phyloP scores from a whole-genome alignment of 805 yeast genomes.

The Pichia membranifaciens region DNA sequence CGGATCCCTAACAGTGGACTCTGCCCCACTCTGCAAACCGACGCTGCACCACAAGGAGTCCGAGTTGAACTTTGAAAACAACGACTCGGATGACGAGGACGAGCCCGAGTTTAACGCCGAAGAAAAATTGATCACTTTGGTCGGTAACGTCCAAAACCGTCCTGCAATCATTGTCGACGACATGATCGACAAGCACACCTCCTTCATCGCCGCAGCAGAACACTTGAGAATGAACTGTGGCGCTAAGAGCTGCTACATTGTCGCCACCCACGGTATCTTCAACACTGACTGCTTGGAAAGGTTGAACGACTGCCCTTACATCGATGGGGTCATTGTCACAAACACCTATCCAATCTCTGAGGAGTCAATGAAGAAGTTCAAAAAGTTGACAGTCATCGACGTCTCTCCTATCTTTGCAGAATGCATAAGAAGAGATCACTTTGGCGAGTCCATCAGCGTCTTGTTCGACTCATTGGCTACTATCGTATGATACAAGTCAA shows the following conservation, averaged over 20 bases:
- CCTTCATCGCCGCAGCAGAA: constrained; percentile 97
- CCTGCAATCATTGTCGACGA: constrained; percentile 94
- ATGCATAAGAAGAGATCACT: constrained; percentile 97
- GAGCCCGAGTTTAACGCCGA: constrained; percentile 53
- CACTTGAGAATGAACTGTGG: constrained; percentile 95
- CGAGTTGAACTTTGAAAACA: constrained; percentile 51
- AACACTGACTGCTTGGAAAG: constrained; percentile 80
- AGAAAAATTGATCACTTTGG: constrained; percentile 91
- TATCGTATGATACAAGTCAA: constrained; percentile 28
- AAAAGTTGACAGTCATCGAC: constrained; percentile 81
- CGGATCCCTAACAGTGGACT: constrained; percentile 5
- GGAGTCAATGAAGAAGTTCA: constrained; percentile 48
- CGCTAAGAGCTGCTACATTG: constrained; percentile 80
- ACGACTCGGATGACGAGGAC: constrained; percentile 85
- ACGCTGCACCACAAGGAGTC: constrained; percentile 22
- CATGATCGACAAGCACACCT: constrained; percentile 92
- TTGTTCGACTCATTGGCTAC: constrained; percentile 82
- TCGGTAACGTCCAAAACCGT: constrained; percentile 89
- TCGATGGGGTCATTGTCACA: constrained; percentile 90
- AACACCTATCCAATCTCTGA: constrained; percentile 88
- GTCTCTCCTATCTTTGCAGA: constrained; percentile 95
- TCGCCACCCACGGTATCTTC: constrained; percentile 95
- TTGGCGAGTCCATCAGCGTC: constrained; percentile 94
- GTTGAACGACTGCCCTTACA: constrained; percentile 70
- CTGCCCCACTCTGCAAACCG: constrained; percentile 14